Base-by-base conservation (phyloP, 1,139 yeast species). In the Candida pseudoviswanathii region DNA sequence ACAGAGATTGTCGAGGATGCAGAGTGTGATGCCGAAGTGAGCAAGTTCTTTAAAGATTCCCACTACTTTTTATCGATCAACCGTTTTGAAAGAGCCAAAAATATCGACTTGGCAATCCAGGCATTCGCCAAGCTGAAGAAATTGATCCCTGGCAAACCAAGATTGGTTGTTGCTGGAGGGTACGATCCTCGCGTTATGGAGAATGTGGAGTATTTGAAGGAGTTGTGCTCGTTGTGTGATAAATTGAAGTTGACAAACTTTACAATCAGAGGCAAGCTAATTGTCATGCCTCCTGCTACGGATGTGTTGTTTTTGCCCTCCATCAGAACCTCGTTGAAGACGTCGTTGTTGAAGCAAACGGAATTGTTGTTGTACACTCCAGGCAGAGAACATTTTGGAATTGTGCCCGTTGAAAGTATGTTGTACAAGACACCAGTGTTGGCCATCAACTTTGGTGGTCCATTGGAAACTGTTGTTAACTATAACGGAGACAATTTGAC, bases 321-420 rank as follows among this genome's bases (percentile, higher is more conserved):
- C 0, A 82, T 94, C 5, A 78, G 86, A 41, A 77, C 91, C 1
- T 65, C 77, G 2, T 64, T 88, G 49, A 90, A 91, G 62, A 84
- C 85, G 46, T 73, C 83, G 0, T 75, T 94, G 39, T 71, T 94
- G 43, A 66, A 77, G 41, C 66, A 73, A 8, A 78, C 94, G 2
- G 77, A 80, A 48, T 58, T 88, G 49, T 73, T 95, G 36, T 70
- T 91, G 42, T 94, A 94, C 64, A 95, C 99, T 0, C 99, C 99
- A 2, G 78, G 87, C 0, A 81, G 81, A 60, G 99, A 95, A 65
- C 99, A 94, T 68, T 94, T 94, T 64, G 99, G 99, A 10, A 95
- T 94, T 54, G 99, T 95, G 3, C 99, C 99, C 1, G 78, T 94
- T 10, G 99, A 94, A 63, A 91, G 97, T 21, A 92, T 94, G 97